Conservation (phyloP, 345 rosid species). For the Turritis glabra region DNA sequence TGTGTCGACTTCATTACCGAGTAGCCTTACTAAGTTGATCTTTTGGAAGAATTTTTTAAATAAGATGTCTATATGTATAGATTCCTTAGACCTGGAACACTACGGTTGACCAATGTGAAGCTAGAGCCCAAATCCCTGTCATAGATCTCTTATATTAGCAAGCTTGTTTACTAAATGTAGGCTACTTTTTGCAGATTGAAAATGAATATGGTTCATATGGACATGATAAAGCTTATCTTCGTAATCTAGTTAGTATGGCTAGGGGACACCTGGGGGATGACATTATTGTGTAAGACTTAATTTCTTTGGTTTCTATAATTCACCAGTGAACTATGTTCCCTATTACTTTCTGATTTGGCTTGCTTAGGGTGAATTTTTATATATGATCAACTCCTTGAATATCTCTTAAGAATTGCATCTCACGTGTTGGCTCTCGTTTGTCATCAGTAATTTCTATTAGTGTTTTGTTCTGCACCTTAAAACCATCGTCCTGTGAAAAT, state of each 20-base stretch:
- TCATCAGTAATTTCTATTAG: neutral
- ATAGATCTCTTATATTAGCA: neutral
- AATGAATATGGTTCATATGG: conserved; percentile 98
- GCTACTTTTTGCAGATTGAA: conserved; percentile 64
- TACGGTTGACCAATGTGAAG: neutral
- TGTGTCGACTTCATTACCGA: neutral
- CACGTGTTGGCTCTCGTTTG: neutral
- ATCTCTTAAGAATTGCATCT: neutral
- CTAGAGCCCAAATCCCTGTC: neutral
- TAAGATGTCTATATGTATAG: neutral
- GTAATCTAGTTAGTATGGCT: conserved; percentile 60
- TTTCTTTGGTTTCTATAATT: neutral
- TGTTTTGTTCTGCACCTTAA: conserved; percentile 1
- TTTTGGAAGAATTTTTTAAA: neutral
- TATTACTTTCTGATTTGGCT: neutral
- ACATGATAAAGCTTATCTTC: conserved; percentile 81
- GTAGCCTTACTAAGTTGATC: neutral
- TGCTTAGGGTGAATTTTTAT: neutral
- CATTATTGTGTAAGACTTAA: conserved; percentile 62
- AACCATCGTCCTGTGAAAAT: neutral
- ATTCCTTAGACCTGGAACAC: neutral
- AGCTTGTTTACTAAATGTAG: neutral
- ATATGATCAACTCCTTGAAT: neutral
- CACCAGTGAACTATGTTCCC: neutral
- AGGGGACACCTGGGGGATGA: conserved; percentile 62